A percentile compares a stretch with the other conserved stretches of the same genome.
Conservation (phyloP, 495 filamentous ascomycete species). For the Penicillium soppii region DNA sequence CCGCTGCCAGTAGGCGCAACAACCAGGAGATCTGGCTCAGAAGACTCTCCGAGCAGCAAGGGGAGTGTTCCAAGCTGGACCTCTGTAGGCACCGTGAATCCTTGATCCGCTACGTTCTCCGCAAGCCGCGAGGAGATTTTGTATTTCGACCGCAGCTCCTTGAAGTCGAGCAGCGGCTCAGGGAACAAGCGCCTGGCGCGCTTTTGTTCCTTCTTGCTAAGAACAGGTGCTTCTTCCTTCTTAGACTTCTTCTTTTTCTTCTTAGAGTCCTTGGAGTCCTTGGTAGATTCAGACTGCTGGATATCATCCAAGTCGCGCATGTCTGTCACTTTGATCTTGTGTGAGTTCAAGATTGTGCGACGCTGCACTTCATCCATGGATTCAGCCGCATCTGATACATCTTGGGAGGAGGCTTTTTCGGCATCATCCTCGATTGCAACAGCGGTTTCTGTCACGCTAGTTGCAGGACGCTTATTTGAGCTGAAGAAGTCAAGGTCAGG, state of each 20-base stretch:
- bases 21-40: slow-evolving; percentile 70
- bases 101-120: slow-evolving; percentile 78
- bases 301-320: slow-evolving; percentile 51
- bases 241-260: slow-evolving; percentile 53
- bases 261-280: slow-evolving; percentile 51
- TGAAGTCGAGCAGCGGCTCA: slow-evolving; percentile 76
- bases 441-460: slow-evolving; percentile 16
- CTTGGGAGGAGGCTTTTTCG: slow-evolving; percentile 13
- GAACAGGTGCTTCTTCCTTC: slow-evolving; percentile 32
- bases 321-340: slow-evolving; percentile 84
- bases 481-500: slow-evolving; percentile 42
- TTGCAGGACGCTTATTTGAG: slow-evolving; percentile 25
- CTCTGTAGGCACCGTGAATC: slow-evolving; percentile 84
- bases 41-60: slow-evolving; percentile 57
- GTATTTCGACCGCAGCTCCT: slow-evolving; percentile 66
- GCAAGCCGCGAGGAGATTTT: slow-evolving; percentile 67
- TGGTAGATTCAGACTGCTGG: slow-evolving; percentile 35
- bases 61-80: slow-evolving; percentile 88
- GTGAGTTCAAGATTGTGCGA: slow-evolving; percentile 69
- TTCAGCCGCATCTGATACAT: slow-evolving; percentile 30
- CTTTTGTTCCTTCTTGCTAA: slow-evolving; percentile 55
- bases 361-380: slow-evolving; percentile 62
- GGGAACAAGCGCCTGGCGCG: slow-evolving; percentile 60
- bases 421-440: slow-evolving; percentile 16
- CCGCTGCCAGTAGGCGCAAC: slow-evolving; percentile 95